These are phyloP conservation scores for Penicillium paxilli DNA, from an alignment of 495 filamentous ascomycete genomes.

Conservation along the genomic window DNA sequence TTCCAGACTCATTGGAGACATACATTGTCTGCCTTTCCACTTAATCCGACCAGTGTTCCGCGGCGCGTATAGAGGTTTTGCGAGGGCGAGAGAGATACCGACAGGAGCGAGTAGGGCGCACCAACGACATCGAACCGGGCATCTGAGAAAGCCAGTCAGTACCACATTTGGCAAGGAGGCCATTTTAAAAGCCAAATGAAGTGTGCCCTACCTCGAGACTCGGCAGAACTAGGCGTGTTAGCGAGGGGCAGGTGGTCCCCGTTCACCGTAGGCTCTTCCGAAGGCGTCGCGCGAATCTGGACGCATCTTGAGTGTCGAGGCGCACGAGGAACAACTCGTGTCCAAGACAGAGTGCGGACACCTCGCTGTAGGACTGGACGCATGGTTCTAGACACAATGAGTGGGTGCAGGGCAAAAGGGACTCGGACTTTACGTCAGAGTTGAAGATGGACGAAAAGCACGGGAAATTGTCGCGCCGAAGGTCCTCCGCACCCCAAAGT, in stretches of 20 bases:
- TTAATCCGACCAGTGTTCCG: constrained; percentile 86
- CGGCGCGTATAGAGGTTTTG: constrained; percentile 89
- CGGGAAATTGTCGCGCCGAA: constrained; percentile 33
- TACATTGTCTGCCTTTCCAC: constrained; percentile 89
- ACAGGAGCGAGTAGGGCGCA: constrained; percentile 86
- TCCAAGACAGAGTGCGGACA: constrained; percentile 39
- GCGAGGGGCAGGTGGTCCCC: constrained; percentile 42
- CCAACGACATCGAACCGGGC: constrained; percentile 92
- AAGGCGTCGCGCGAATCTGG: constrained; percentile 46
- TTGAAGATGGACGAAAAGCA: constrained; percentile 15
- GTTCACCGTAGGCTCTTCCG: constrained; percentile 37
- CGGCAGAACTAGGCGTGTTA: constrained; percentile 37
- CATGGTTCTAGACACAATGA: constrained; percentile 27
- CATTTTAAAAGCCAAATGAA: background rate
- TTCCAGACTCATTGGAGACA: constrained; percentile 12
- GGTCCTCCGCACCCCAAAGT: constrained; percentile 7
- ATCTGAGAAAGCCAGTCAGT: constrained; percentile 52
- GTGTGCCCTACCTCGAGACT: constrained; percentile 37
- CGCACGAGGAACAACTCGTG: constrained; percentile 33
- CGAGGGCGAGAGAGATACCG: constrained; percentile 87
- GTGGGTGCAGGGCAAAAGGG: constrained; percentile 1
- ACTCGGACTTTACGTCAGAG: constrained; percentile 34
- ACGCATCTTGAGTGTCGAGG: constrained; percentile 38
- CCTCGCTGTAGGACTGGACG: constrained; percentile 40
- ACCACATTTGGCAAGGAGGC: background rate